phyloP scores from a whole-genome alignment of 176 grass and related monocot species.

The Ananas comosus region DNA sequence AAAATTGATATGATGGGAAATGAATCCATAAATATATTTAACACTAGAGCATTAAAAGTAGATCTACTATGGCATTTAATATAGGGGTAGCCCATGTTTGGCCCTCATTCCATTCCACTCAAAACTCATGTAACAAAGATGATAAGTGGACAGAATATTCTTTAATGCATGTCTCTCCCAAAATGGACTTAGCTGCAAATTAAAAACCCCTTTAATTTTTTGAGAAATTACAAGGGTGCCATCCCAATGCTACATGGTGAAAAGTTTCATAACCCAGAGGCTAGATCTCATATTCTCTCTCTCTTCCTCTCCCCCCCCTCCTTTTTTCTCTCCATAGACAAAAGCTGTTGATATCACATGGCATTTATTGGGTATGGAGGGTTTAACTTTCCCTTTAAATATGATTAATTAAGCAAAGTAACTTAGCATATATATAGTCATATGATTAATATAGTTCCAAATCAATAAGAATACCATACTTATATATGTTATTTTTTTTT shows the following conservation, averaged over 20 bases:
- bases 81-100: no score
- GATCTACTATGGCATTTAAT: no score
- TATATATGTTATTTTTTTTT: background rate
- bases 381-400: slow-evolving; percentile 25
- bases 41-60: no score
- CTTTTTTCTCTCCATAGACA: slow-evolving; percentile 10
- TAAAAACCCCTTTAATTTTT: background rate
- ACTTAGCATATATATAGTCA: background rate
- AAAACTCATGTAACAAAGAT: no score
- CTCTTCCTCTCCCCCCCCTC: background rate
- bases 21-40: no score
- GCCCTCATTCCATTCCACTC: no score
- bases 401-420: slow-evolving; percentile 33
- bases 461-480: no score
- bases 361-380: slow-evolving; percentile 29
- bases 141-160: background rate
- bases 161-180: background rate
- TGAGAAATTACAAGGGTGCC: background rate
- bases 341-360: slow-evolving; percentile 41
- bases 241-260: background rate
- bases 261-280: background rate
- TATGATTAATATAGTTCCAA: background rate
- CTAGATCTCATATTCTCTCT: background rate
- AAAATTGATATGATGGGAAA: no score
- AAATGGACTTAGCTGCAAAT: no score